Conservation (phyloP, 169 alveolate genomes). For the Perkinsus marinus region DNA sequence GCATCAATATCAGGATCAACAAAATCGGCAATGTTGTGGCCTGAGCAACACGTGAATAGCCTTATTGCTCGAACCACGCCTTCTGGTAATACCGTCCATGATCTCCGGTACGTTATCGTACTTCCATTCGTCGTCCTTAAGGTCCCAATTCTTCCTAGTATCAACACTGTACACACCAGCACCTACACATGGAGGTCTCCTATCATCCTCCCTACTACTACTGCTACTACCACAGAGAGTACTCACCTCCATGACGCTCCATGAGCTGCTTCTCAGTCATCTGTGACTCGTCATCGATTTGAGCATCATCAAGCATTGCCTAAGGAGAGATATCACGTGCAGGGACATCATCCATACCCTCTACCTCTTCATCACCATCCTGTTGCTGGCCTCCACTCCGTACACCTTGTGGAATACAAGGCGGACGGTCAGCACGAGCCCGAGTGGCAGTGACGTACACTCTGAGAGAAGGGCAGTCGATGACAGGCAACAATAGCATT, state of each 20-base stretch:
- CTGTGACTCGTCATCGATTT: conserved; percentile 9
- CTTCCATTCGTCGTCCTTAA: conserved; percentile 83
- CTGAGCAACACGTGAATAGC: not conserved
- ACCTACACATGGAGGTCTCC: conserved; percentile 76
- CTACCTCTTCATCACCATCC: not conserved
- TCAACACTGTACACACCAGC: conserved; percentile 93
- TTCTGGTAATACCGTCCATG: conserved; percentile 62
- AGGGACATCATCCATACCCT: conserved; percentile 35
- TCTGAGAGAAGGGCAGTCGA: not conserved
- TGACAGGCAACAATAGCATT: not conserved
- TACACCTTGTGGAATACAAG: not conserved
- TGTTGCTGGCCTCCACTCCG: not conserved
- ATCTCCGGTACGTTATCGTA: conserved; percentile 95
- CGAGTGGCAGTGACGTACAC: not conserved
- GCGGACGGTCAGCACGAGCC: not conserved
- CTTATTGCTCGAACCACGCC: not conserved
- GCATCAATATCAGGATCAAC: conserved; percentile 88
- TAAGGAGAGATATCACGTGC: conserved; percentile 68
- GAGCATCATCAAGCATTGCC: conserved; percentile 21
- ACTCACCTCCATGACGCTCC: conserved; percentile 14
- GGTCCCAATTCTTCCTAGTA: conserved; percentile 53
- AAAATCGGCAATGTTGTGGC: conserved; percentile 87
- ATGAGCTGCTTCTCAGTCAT: conserved; percentile 20
- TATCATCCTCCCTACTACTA: conserved; percentile 44
- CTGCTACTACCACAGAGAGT: too few relatives aligned